A percentile compares a stretch with the other conserved stretches of the same genome.
These are phyloP conservation scores for Verbena officinalis DNA, from an alignment of 257 asterid species.

Conservation along the genomic window DNA sequence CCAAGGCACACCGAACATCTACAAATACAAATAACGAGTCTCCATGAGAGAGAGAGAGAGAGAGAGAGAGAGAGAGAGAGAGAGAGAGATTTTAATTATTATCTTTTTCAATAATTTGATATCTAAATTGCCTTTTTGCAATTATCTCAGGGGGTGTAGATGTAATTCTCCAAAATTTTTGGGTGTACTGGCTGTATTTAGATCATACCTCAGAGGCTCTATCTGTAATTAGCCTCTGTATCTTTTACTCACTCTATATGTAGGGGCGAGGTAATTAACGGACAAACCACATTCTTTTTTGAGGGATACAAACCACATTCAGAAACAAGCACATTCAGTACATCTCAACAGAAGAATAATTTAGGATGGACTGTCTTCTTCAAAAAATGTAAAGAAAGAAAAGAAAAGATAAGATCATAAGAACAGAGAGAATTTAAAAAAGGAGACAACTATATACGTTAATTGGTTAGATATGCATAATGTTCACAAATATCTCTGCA, in stretches of 20 bases:
- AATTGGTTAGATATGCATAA: neutral
- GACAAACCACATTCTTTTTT: too few species aligned
- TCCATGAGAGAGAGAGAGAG: neutral
- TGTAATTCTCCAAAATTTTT: too few species aligned
- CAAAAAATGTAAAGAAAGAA: neutral
- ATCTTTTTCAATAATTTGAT: too few species aligned
- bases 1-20: slow-evolving; percentile 90
- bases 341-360: neutral
- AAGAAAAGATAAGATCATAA: neutral
- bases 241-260: too few species aligned
- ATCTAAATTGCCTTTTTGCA: too few species aligned
- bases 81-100: neutral
- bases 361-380: neutral
- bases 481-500: neutral
- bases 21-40: slow-evolving; percentile 13
- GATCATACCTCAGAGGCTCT: too few species aligned
- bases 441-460: neutral
- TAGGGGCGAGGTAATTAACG: too few species aligned
- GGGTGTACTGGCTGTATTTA: too few species aligned
- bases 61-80: neutral
- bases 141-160: too few species aligned
- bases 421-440: neutral
- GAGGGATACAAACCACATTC: too few species aligned
- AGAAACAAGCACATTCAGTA: neutral
- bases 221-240: too few species aligned